Evolutionary conservation across 2,329 filamentous ascomycete species (phyloP).

Genomic region (Fusarium sp.): DNA sequence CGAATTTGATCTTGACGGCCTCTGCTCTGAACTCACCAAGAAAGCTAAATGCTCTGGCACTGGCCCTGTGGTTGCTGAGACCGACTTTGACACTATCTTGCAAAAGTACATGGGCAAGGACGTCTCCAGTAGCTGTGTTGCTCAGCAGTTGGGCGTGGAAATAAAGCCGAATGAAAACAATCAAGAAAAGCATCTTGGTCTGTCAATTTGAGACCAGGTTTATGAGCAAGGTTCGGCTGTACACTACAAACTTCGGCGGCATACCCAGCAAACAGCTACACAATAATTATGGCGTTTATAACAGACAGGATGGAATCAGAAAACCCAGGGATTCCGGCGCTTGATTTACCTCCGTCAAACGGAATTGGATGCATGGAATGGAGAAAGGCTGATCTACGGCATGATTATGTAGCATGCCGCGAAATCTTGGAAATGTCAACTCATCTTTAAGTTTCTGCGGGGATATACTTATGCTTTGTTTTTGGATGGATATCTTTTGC

Average conservation of each 20-base stretch:
- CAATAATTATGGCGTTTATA: slow-evolving; percentile 46
- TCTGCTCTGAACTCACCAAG: slow-evolving; percentile 92
- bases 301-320: slow-evolving; percentile 45
- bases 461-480: slow-evolving; percentile 11
- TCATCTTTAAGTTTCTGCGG: slow-evolving; percentile 12
- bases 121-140: slow-evolving; percentile 51
- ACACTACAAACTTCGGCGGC: slow-evolving; percentile 41
- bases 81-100: slow-evolving; percentile 86
- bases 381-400: slow-evolving; percentile 28
- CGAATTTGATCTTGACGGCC: slow-evolving; percentile 91
- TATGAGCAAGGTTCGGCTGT: slow-evolving; percentile 37
- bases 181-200: slow-evolving; percentile 28
- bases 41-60: slow-evolving; percentile 96
- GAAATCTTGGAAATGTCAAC: slow-evolving; percentile 5
- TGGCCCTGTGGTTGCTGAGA: slow-evolving; percentile 89
- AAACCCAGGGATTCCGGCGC: slow-evolving; percentile 39
- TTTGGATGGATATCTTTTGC: slow-evolving; percentile 20
- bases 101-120: slow-evolving; percentile 70
- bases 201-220: slow-evolving; percentile 32
- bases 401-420: slow-evolving; percentile 5
- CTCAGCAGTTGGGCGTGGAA: slow-evolving; percentile 72
- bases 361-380: slow-evolving; percentile 33
- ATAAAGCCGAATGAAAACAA: slow-evolving; percentile 46
- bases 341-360: slow-evolving; percentile 25
- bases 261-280: slow-evolving; percentile 40